Evolutionary conservation across 1,284 basidiomycete genomes (phyloP), one percentile per base, ranked within the genome.

Genomic region (Ustilago crameri): DNA sequence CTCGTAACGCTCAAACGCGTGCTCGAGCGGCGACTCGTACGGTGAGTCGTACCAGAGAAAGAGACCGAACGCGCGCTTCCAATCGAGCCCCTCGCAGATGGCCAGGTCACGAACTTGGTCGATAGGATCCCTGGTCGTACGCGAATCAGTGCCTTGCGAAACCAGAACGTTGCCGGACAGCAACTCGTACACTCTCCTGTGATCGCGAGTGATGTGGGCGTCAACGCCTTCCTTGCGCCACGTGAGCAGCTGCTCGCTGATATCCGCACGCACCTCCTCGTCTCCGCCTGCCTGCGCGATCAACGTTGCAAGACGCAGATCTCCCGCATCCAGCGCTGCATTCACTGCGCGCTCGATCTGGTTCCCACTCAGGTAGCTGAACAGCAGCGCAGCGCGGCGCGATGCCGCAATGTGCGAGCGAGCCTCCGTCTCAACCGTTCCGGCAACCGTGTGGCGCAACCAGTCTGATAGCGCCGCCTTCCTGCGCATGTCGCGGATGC

Each of bases 1-100:
- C 48, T 90, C 88, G 84, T 93, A 98, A 1, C 87, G 85, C 14
- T 87, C 84, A 64, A 94, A 89, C 0, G 90, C 90, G 46, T 90
- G 88, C 2, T 88, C 86, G 55, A 94, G 88, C 3, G 90, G 85
- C 2, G 90, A 87, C 60, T 93, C 91, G 76, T 92, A 87, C 0
- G 89, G 86, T 50, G 90, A 87, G 1, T 89, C 90, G 83, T 91
- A 97, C 96, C 96, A 98, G 15, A 98, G 85, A 72, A 91, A 90
- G 45, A 97, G 85, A 1, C 93, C 96, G 77, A 98, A 92, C 0
- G 91, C 90, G 15, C 94, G 89, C 84, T 95, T 95, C 96, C 96
- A 98, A 83, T 96, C 95, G 51, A 98, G 85, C 0, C 89, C 91
- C 52, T 89, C 86, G n/a, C 90, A 87, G n/a, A 96, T 86, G 20